Base-by-base conservation (phyloP, 2,329 filamentous ascomycete genomes). In the Aspergillus sergii region DNA sequence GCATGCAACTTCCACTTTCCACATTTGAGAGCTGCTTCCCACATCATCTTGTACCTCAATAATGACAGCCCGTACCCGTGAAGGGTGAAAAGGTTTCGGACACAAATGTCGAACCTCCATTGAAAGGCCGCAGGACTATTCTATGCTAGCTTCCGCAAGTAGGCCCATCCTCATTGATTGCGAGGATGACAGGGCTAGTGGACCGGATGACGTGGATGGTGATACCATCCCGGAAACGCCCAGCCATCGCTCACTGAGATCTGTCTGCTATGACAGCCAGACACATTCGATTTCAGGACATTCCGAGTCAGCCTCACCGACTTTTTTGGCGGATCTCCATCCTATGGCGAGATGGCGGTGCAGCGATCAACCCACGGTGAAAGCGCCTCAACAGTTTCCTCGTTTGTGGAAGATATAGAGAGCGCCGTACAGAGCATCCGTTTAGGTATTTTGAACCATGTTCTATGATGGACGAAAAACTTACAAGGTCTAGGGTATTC, bases 401-500 rank as follows among this genome's bases (percentile, higher is more conserved):
- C 39, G 19, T 10, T 4, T 10, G 19, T 43, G 39, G 39, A 43
- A 7, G 19, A n/a, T 6, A 1, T 0, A 19, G 0, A 43, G 39
- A 43, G 39, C 39, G 39, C 19, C 39, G 19, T 43, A n/a, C 39
- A n/a, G 39, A 43, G 10, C 39, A 8, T 1, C n/a, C 3, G 7
- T 7, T 10, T 43, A 3, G 7, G 39, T 43, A 41, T 1, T 2
- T 10, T 43, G 39, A 10, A 3, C 19, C 7, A 2, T 43, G 39
- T 6, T 43, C 39, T 43, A 36, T 14, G 32, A 41, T 41, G 39
- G 39, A 43, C 39, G 1, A 43, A 43, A n/a, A n/a, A 3, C 39
- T 43, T 1, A 43, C 19, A n/a, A 43, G 7, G 7, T 1, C 19
- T 43, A n/a, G 39, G 0, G 39, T 1, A 0, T n/a, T 0, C 39